These are phyloP conservation scores for Geoglossum cookeanum DNA, from an alignment of 2,329 filamentous ascomycete genomes.

Conservation along the genomic window DNA sequence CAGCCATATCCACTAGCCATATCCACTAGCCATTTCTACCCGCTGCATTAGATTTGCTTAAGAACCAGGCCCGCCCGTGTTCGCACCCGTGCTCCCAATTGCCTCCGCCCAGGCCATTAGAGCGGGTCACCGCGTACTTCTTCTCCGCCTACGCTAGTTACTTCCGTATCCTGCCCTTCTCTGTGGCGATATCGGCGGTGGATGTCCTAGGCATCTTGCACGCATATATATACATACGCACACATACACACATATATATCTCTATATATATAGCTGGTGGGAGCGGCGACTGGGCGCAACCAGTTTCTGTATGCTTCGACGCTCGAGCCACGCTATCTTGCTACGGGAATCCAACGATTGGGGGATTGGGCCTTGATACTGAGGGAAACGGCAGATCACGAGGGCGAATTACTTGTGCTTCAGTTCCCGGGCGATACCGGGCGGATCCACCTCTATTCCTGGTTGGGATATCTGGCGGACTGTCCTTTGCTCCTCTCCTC, in stretches of 20 bases:
- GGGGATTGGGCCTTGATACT: constrained; percentile 7
- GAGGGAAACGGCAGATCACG: neutral
- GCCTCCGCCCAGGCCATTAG: too few relatives aligned
- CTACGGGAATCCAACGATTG: constrained; percentile 18
- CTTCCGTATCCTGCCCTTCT: neutral
- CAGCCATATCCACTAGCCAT: too few relatives aligned
- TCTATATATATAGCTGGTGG: constrained; percentile 5
- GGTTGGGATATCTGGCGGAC: too few relatives aligned
- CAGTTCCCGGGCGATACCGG: too few relatives aligned
- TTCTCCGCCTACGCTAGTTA: neutral
- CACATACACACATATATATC: neutral
- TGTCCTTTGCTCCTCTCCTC: too few relatives aligned
- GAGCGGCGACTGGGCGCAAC: constrained; percentile 32
- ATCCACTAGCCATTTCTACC: too few relatives aligned
- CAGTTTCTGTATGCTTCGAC: constrained; percentile 26
- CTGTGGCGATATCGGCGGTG: neutral
- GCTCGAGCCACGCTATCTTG: constrained; percentile 11
- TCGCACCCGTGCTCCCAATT: too few relatives aligned
- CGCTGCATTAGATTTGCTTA: too few relatives aligned
- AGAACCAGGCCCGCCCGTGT: too few relatives aligned
- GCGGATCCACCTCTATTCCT: too few relatives aligned
- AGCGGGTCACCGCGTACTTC: neutral
- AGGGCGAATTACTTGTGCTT: neutral
- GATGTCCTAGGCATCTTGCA: neutral
- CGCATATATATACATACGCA: neutral